These are phyloP conservation scores for Myriosclerotinia curreyana DNA, from an alignment of 2,329 filamentous ascomycete species.

Conservation along the genomic window DNA sequence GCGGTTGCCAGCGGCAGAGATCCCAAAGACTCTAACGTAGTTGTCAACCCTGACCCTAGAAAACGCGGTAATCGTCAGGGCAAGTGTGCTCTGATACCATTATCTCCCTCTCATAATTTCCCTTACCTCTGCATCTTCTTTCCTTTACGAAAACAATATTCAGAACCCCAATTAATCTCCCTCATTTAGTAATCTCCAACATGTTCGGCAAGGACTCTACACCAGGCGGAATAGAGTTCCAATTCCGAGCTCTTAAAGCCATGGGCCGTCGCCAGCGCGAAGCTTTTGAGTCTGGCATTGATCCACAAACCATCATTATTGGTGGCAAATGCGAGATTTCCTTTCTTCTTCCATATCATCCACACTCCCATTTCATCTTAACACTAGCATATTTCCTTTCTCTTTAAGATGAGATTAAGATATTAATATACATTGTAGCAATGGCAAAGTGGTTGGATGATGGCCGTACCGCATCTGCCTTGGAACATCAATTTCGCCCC, in stretches of 20 bases:
- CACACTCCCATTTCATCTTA: neutral
- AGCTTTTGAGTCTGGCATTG: constrained; percentile 46
- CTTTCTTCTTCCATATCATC: neutral
- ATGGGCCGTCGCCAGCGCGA: constrained; percentile 49
- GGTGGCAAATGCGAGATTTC: constrained; percentile 24
- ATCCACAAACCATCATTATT: constrained; percentile 41
- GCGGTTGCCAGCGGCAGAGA: constrained; percentile 38
- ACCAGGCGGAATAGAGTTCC: constrained; percentile 55
- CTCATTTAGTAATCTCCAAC: constrained; percentile 10
- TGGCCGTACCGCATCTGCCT: constrained; percentile 29
- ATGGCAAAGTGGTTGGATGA: constrained; percentile 32
- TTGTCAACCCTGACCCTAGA: constrained; percentile 16
- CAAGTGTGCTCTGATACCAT: neutral
- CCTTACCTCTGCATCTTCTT: neutral
- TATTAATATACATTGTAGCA: constrained; percentile 30
- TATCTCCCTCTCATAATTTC: neutral
- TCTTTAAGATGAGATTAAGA: neutral
- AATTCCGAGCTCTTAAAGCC: constrained; percentile 56
- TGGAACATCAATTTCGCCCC: constrained; percentile 36
- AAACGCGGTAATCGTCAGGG: neutral
- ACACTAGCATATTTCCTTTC: constrained; percentile 18
- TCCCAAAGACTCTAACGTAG: constrained; percentile 21
- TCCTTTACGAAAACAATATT: neutral
- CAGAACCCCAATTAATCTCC: neutral
- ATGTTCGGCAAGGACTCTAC: constrained; percentile 56